These are phyloP conservation scores for Leptomonas pyrrhocoris DNA, from an alignment of 208 protist genomes.

Conservation along the genomic window DNA sequence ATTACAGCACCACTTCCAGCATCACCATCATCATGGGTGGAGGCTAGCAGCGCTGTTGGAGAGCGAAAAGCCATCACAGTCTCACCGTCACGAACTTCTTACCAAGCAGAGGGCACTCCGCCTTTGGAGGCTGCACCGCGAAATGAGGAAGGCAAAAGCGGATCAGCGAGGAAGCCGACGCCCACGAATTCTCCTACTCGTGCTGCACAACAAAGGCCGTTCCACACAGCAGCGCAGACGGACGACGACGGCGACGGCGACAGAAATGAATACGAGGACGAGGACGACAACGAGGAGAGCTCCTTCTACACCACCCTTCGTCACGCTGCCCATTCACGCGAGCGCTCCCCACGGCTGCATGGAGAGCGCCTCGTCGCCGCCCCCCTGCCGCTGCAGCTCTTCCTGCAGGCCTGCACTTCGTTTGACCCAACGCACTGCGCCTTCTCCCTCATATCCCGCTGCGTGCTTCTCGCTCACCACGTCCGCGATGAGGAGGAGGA, in stretches of 20 bases:
- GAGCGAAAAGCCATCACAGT: too few relatives aligned
- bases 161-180: too few relatives aligned
- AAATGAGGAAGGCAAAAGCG: too few relatives aligned
- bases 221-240: not conserved
- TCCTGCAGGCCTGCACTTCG: constrained; percentile 54
- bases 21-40: too few relatives aligned
- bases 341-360: not conserved
- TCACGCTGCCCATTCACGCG: not conserved
- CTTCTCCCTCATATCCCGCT: constrained; percentile 65
- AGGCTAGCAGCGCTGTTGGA: too few relatives aligned
- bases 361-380: constrained; percentile 6
- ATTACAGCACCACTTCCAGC: too few relatives aligned
- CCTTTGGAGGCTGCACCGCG: too few relatives aligned
- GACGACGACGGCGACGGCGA: not conserved
- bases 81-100: too few relatives aligned
- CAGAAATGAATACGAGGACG: too few relatives aligned
- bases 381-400: constrained; percentile 46
- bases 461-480: constrained; percentile 45
- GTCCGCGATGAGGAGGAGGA: constrained; percentile 36
- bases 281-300: not conserved
- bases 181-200: not conserved
- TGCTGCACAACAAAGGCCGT: not conserved
- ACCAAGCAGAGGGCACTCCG: too few relatives aligned
- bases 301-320: constrained; percentile 2
- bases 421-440: constrained; percentile 68